Evolutionary conservation across 2,329 filamentous ascomycete species (phyloP).

Genomic region (Ophiocordyceps australis): DNA sequence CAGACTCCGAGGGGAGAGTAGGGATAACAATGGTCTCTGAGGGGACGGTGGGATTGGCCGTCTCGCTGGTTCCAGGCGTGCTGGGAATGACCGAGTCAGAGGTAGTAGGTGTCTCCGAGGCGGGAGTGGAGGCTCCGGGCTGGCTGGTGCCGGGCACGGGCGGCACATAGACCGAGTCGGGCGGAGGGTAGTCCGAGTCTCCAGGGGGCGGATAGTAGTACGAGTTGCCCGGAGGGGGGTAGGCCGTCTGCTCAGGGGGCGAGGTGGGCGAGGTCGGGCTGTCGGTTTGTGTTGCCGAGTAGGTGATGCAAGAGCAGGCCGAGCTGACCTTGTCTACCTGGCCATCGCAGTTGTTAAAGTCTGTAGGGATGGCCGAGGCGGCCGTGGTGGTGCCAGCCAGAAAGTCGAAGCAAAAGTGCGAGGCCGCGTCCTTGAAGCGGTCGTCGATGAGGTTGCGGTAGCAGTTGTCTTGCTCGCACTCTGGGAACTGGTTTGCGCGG

Average conservation of each 20-base stretch:
- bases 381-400: slow-evolving; percentile 11
- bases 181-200: background rate
- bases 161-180: no score
- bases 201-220: no score
- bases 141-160: no score
- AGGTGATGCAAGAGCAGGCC: slow-evolving; percentile 18
- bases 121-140: background rate
- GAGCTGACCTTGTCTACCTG: slow-evolving; percentile 8
- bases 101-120: background rate
- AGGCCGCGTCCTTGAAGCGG: slow-evolving; percentile 11
- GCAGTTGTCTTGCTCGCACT: slow-evolving; percentile 15
- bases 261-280: slow-evolving; percentile 1
- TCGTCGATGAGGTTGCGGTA: slow-evolving; percentile 15
- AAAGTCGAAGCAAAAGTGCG: slow-evolving; percentile 14
- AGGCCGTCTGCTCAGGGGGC: slow-evolving; percentile 1
- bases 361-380: slow-evolving; percentile 9
- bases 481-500: slow-evolving; percentile 10
- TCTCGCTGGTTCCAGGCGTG: no score
- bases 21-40: no score
- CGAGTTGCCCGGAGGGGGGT: background rate
- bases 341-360: slow-evolving; percentile 12
- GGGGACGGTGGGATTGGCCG: no score
- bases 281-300: slow-evolving; percentile 12
- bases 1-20: no score
- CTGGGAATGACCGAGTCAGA: no score